Percentiles rank a stretch among this genome's conserved stretches.
Conservation (phyloP, 331 rosid genomes). For the Quercus tomentella region DNA sequence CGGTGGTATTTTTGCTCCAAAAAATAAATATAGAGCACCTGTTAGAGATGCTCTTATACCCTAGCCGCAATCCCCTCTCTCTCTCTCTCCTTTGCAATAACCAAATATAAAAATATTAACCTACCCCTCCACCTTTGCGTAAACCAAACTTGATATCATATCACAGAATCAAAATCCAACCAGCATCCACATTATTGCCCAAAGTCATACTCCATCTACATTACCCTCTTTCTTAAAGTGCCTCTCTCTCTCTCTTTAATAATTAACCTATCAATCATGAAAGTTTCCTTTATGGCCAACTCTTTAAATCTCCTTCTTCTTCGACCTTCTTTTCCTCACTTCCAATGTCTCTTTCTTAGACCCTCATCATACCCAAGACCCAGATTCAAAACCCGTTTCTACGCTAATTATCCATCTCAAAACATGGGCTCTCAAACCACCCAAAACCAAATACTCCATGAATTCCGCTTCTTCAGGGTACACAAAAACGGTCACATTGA, state of each 20-base stretch:
- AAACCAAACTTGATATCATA: background rate
- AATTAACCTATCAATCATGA: background rate
- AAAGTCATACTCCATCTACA: no score
- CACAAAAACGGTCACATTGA: conserved; percentile 28
- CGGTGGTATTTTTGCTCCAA: no score
- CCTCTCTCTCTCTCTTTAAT: background rate
- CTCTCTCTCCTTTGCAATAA: background rate
- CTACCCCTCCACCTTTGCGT: background rate
- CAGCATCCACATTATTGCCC: no score
- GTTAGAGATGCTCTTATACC: no score
- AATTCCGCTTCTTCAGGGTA: conserved; percentile 38
- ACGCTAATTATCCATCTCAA: background rate
- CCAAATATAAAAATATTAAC: background rate
- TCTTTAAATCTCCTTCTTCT: background rate
- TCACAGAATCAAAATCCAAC: no score
- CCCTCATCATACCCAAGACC: background rate
- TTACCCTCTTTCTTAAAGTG: no score
- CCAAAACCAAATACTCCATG: conserved; percentile 1
- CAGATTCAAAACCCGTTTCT: background rate
- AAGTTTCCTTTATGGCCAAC: background rate
- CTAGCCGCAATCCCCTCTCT: background rate
- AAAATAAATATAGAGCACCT: no score
- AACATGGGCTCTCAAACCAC: no score
- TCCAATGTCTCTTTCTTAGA: background rate
- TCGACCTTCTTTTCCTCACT: background rate